These are phyloP conservation scores for Clathrus columnatus DNA, from an alignment of 768 basidiomycete species.

Conservation along the genomic window DNA sequence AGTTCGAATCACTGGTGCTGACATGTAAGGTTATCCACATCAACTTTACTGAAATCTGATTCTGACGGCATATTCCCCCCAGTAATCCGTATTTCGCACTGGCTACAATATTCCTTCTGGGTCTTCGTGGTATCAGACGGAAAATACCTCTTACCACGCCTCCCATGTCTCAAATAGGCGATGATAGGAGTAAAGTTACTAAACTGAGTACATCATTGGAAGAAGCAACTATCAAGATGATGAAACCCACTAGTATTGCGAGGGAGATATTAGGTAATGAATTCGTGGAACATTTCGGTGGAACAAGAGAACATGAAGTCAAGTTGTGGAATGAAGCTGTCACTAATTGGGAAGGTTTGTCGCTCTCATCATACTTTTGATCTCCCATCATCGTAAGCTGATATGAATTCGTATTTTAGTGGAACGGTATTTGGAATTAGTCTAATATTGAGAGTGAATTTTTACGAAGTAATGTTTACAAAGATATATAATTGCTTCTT, in stretches of 20 bases:
- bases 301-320: constrained; percentile 90
- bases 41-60: not conserved
- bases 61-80: not conserved
- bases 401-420: constrained; percentile 39
- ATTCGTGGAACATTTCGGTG: constrained; percentile 92
- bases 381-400: too few species aligned
- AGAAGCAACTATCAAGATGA: constrained; percentile 73
- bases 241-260: constrained; percentile 67
- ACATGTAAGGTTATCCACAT: constrained; percentile 41
- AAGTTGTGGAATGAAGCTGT: constrained; percentile 81
- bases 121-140: constrained; percentile 80
- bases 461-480: too few species aligned
- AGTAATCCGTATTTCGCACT: constrained; percentile 80
- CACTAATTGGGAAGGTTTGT: constrained; percentile 87
- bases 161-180: constrained; percentile 60
- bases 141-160: constrained; percentile 57
- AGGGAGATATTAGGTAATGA: constrained; percentile 80
- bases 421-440: constrained; percentile 80
- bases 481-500: too few species aligned
- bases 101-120: constrained; percentile 79
- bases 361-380: not conserved
- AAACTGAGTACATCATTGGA: constrained; percentile 77
- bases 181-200: constrained; percentile 47
- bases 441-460: constrained; percentile 32
- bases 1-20: constrained; percentile 91